Evolutionary conservation across 2,329 filamentous ascomycete genomes (phyloP).

Genomic region (Akanthomyces uredinophilus): DNA sequence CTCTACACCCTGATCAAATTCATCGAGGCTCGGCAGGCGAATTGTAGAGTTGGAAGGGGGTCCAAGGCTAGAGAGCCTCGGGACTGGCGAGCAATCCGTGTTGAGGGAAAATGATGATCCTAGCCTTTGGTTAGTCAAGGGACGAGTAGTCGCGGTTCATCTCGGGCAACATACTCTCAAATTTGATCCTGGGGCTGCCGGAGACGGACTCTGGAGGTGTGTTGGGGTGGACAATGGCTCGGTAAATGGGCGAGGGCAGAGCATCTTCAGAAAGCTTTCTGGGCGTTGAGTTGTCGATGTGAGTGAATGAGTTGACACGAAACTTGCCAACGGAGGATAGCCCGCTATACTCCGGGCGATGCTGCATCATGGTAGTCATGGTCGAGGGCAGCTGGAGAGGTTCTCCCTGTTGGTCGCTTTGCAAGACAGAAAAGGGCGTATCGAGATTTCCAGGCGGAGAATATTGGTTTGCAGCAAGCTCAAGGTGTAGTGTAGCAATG

Average conservation of each 20-base stretch:
- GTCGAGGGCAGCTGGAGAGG: background rate
- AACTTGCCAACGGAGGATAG: conserved; percentile 18
- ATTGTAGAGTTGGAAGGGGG: conserved; percentile 19
- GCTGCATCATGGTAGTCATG: conserved; percentile 14
- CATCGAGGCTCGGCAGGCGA: conserved; percentile 32
- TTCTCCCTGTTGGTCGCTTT: conserved; percentile 8
- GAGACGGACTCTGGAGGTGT: conserved; percentile 29
- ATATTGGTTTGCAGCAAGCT: background rate
- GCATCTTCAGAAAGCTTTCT: conserved; percentile 21
- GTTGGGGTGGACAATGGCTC: conserved; percentile 21
- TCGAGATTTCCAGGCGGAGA: background rate
- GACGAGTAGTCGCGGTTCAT: background rate
- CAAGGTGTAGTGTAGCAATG: background rate
- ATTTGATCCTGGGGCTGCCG: conserved; percentile 30
- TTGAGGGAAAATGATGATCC: conserved; percentile 21
- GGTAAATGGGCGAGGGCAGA: conserved; percentile 18
- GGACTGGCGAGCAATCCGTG: conserved; percentile 25
- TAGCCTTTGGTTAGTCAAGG: conserved; percentile 3
- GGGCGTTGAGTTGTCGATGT: conserved; percentile 17
- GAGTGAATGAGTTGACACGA: conserved; percentile 20
- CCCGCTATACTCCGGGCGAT: conserved; percentile 16
- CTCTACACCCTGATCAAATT: conserved; percentile 36
- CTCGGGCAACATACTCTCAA: conserved; percentile 24
- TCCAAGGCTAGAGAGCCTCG: conserved; percentile 18
- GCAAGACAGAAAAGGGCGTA: conserved; percentile 16